Evolutionary conservation across 176 grass and related monocot species (phyloP), one percentile per base, ranked within the genome.

Genomic region (Phragmites australis): DNA sequence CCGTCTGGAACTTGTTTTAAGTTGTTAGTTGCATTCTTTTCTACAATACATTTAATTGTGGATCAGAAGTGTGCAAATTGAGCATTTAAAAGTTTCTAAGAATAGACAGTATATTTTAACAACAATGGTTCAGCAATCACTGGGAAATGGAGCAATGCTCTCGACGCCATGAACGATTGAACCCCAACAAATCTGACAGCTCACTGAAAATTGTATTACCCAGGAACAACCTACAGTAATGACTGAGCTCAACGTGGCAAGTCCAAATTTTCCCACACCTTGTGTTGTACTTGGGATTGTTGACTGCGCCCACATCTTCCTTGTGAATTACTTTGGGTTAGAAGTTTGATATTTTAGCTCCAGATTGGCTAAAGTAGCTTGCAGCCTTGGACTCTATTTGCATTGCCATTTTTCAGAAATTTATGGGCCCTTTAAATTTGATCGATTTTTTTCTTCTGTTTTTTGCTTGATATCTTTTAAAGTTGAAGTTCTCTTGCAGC

Each of bases 401-500:
- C 31, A 43, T 9, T 49, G n/a, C n/a, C 2, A 11, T 87, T 48
- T 81, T 76, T 62, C 25, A 37, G 39, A 44, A 32, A 18, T 75
- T 4, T 59, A 43, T 59, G 1, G 14, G 10, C 5, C 12, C 40
- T 32, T 53, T 85, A 70, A 43, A 22, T 55, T 70, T 18, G 44
- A 53, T 27, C 1, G 0, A 10, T 5, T 44, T 8, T 55, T 83
- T 72, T 68, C 8, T 0, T 15, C 23, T 54, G 47, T 62, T 26
- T 53, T 66, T 58, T 70, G 44, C 1, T 45, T 17, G 1, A 6
- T 48, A 39, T 48, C 42, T 72, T 54, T 83, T 46, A 70, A 37
- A 76, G 25, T 43, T 65, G 54, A 81, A 21, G 52, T 75, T 29
- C 34, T 53, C 23, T 76, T 75, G 78, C 77, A 85, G 87, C 62